phyloP scores from a whole-genome alignment of 2,329 filamentous ascomycete genomes.

The Elsinoe necatrix region DNA sequence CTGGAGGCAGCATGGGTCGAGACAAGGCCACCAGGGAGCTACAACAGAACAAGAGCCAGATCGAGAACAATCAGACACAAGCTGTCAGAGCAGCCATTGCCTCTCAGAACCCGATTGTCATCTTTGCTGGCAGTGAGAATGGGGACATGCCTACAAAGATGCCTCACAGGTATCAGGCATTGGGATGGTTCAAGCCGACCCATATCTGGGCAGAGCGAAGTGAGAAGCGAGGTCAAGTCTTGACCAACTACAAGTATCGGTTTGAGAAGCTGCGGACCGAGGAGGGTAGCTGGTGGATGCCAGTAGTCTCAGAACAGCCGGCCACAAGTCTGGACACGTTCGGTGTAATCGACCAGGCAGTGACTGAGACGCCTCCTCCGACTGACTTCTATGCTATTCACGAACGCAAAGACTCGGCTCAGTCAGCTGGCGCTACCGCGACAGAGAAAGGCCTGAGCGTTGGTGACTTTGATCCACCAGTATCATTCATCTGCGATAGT shows the following conservation, averaged over 20 bases:
- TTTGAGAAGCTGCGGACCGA: constrained; percentile 54
- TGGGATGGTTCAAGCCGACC: constrained; percentile 61
- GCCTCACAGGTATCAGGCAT: constrained; percentile 53
- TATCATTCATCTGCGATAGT: constrained; percentile 29
- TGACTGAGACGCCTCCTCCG: no score
- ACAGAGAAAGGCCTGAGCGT: background rate
- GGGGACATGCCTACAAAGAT: constrained; percentile 41
- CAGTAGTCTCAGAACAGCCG: background rate
- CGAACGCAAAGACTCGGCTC: constrained; percentile 5
- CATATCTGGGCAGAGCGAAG: constrained; percentile 59
- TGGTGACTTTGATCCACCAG: constrained; percentile 12
- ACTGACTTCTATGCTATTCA: no score
- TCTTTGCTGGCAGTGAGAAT: constrained; percentile 45
- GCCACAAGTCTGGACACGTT: no score
- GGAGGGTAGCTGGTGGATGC: constrained; percentile 33
- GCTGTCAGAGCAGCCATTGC: constrained; percentile 41
- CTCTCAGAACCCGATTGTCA: constrained; percentile 43
- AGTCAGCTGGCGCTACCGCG: background rate
- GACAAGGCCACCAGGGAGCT: constrained; percentile 41
- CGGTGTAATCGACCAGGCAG: no score
- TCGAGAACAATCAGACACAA: constrained; percentile 30
- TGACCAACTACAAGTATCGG: constrained; percentile 48
- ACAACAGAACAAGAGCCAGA: constrained; percentile 41
- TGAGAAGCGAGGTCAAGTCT: constrained; percentile 24
- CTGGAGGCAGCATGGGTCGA: constrained; percentile 47